Percentiles rank a stretch among this genome's conserved stretches.
These are phyloP conservation scores for Cudoniella acicularis DNA, from an alignment of 495 filamentous ascomycete species.

Conservation along the genomic window DNA sequence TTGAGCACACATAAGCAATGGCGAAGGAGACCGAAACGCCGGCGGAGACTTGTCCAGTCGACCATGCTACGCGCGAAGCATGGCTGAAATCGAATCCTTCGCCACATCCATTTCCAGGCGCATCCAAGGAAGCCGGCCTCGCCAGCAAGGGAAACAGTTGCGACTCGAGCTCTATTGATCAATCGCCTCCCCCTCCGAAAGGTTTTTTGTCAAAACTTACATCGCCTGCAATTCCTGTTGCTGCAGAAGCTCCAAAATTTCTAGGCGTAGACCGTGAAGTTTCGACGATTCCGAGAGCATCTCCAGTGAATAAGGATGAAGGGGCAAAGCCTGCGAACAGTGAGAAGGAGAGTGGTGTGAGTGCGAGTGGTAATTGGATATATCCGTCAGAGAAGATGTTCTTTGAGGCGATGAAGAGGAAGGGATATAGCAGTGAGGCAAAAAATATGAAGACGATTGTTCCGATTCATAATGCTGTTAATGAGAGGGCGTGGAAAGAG, in stretches of 20 bases:
- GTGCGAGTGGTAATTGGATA: slow-evolving; percentile 78
- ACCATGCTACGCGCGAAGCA: slow-evolving; percentile 76
- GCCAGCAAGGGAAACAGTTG: slow-evolving; percentile 29
- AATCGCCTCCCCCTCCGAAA: slow-evolving; percentile 14
- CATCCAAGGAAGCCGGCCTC: slow-evolving; percentile 22
- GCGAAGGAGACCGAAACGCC: slow-evolving; percentile 20
- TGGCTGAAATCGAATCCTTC: slow-evolving; percentile 56
- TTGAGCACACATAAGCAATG: slow-evolving; percentile 10
- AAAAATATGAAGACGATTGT: slow-evolving; percentile 84
- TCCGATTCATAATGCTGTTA: slow-evolving; percentile 97
- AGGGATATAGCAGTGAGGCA: slow-evolving; percentile 56
- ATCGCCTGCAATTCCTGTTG: neutral
- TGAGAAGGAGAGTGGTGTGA: slow-evolving; percentile 68
- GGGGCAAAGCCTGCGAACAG: slow-evolving; percentile 57
- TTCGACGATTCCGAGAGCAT: slow-evolving; percentile 71
- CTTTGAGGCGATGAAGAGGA: slow-evolving; percentile 90
- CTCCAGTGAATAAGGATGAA: slow-evolving; percentile 37
- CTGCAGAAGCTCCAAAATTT: neutral
- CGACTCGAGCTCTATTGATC: slow-evolving; percentile 19
- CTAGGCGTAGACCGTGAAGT: slow-evolving; percentile 66
- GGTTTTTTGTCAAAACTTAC: slow-evolving; percentile 10
- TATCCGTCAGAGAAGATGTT: slow-evolving; percentile 96
- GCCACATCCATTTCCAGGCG: slow-evolving; percentile 15
- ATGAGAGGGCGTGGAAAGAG: slow-evolving; percentile 82
- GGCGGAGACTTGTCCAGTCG: slow-evolving; percentile 70